Conservation (phyloP, 345 rosid genomes). For the Conringia planisiliqua region DNA sequence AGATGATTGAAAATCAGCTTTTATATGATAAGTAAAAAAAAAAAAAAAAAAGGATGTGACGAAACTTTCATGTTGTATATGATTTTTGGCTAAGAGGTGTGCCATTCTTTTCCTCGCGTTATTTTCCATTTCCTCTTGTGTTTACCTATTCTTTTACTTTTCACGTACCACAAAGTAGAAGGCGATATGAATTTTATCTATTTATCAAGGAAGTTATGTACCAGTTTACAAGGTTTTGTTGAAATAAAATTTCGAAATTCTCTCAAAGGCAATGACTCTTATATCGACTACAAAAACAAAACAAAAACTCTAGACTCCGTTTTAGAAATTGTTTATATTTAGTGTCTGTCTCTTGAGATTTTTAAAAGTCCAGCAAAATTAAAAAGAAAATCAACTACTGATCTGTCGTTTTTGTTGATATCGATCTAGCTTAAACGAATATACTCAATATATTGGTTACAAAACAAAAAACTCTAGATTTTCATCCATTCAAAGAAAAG, state of each 20-base stretch:
- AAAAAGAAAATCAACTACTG: no score
- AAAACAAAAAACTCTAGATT: no score
- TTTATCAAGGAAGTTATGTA: background rate
- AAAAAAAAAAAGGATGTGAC: slow-evolving; percentile 5
- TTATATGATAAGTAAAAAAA: background rate
- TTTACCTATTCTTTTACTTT: background rate
- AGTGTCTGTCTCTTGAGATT: no score
- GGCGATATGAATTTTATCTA: background rate
- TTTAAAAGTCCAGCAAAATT: no score
- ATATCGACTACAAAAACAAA: no score
- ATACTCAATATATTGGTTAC: no score
- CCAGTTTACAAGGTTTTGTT: background rate
- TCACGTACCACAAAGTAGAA: slow-evolving; percentile 13
- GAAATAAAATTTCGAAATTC: background rate
- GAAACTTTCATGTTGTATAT: slow-evolving; percentile 34
- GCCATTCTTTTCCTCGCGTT: slow-evolving; percentile 32
- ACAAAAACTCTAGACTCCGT: no score
- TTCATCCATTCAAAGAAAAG: no score
- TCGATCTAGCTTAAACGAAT: no score
- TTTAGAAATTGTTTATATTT: no score
- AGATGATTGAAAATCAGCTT: slow-evolving; percentile 18
- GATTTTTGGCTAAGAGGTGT: slow-evolving; percentile 31
- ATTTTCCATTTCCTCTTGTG: slow-evolving; percentile 21
- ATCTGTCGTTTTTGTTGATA: no score
- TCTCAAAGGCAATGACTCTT: background rate